Percentiles rank a stretch among this genome's conserved stretches.
These are phyloP conservation scores for Isatis lusitanica DNA, from an alignment of 441 rosid genomes.

Conservation along the genomic window DNA sequence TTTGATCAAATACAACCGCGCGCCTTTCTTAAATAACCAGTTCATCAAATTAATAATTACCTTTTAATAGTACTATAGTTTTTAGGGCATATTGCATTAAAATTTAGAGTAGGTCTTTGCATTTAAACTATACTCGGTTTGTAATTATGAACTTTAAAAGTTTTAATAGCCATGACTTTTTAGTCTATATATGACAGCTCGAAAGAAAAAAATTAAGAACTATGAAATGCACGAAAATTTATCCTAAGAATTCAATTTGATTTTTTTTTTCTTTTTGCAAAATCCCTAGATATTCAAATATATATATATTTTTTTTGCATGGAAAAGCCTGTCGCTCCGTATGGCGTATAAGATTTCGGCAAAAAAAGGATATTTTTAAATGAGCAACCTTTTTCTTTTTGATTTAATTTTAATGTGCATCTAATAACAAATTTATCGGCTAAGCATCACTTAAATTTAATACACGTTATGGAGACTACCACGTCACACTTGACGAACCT, in stretches of 20 bases:
- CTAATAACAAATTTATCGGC: slow-evolving; percentile 28
- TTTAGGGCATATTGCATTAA: not conserved
- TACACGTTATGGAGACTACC: slow-evolving; percentile 34
- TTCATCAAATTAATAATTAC: not conserved
- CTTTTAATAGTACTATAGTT: no score
- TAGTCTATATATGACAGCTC: not conserved
- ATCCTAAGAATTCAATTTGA: not conserved
- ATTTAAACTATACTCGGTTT: not conserved
- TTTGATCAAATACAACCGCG: not conserved
- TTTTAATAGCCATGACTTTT: not conserved
- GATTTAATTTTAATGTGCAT: not conserved
- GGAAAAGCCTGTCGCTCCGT: not conserved
- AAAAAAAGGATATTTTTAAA: not conserved
- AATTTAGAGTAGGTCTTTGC: not conserved
- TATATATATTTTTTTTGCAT: not conserved
- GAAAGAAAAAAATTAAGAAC: not conserved
- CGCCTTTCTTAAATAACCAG: not conserved
- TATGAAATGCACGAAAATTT: not conserved
- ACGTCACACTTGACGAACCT: slow-evolving; percentile 41
- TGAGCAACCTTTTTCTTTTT: no score
- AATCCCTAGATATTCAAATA: not conserved
- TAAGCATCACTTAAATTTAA: slow-evolving; percentile 27
- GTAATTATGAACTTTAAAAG: not conserved
- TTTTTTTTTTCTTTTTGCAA: not conserved
- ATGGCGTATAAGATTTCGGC: not conserved